Base-by-base conservation (phyloP, 2,329 filamentous ascomycete genomes). In the Xylaria sp. region DNA sequence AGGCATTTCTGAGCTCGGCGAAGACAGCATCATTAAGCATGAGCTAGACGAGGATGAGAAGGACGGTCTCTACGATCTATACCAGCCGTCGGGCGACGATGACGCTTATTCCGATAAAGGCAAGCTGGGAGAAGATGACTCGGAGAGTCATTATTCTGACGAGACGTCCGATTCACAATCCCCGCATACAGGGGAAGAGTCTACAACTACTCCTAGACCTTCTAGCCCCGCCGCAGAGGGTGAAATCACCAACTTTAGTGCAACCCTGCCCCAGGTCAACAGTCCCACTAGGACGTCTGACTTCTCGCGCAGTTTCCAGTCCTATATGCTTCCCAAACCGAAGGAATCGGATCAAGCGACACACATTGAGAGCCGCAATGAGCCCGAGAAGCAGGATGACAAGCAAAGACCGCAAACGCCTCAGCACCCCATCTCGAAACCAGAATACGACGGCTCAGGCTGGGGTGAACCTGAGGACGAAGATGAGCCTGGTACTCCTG, bases 401-500 rank as follows among this genome's bases (percentile, higher is more conserved):
- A 62, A 62, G 18, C 20, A 25, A 10, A 63, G 63, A 15, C 83
- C 86, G 0, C 78, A 78, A 39, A 89, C 87, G 1, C 88, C 88
- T 1, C 82, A 85, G 41, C 80, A 83, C 66, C 78, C 76, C 12
- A 77, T 87, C 13, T 86, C 87, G 48, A 92, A 86, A 80, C 88
- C 84, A 34, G 88, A 89, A 68, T 91, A 92, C 77, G 85, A 91
- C 75, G 86, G 91, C 67, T 83, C 88, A 66, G 86, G 89, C 25
- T 78, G 76, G 76, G 76, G 76, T 44, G 86, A 87, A 57, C 86
- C 79, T 84, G 73, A 86, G 79, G 81, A 84, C 64, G 84, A 87
- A 1, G 82, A 88, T 0, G 90, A 91, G 71, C 89, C 89, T 10
- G 88, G 89, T 41, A 97, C 94, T 8, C 94, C 95, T 15, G 92